Conservation (phyloP, 768 basidiomycete species). For the Scleroderma citrinum region DNA sequence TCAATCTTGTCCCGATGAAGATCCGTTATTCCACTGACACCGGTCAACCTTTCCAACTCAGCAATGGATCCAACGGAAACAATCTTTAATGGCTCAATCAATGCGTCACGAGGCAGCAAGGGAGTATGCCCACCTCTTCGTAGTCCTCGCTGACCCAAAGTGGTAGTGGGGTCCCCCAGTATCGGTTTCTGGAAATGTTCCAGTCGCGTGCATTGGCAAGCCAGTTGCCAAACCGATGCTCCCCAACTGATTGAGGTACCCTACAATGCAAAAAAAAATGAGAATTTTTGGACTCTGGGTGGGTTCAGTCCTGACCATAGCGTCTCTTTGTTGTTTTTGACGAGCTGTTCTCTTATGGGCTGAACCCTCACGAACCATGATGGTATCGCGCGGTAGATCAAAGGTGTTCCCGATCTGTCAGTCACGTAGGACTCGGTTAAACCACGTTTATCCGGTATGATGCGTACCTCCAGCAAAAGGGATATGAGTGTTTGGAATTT, state of each 20-base stretch:
- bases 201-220: conserved; percentile 97
- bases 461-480: conserved; percentile 90
- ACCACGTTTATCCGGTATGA: not conserved
- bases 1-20: conserved; percentile 94
- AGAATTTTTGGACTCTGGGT: conserved; percentile 2
- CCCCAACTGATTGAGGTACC: conserved; percentile 90
- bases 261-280: conserved; percentile 32
- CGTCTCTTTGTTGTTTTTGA: conserved; percentile 85
- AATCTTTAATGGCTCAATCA: conserved; percentile 39
- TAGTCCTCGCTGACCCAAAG: conserved; percentile 93
- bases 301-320: conserved; percentile 54
- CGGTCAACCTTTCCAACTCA: conserved; percentile 82
- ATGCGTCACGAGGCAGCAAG: not conserved
- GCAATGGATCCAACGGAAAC: conserved; percentile 84
- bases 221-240: conserved; percentile 95
- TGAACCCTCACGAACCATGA: conserved; percentile 94
- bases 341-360: conserved; percentile 78
- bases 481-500: conserved; percentile 86
- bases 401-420: conserved; percentile 82
- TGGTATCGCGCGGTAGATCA: conserved; percentile 94
- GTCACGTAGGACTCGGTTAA: not conserved
- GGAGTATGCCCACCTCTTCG: conserved; percentile 53
- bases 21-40: conserved; percentile 78
- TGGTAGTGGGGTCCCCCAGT: conserved; percentile 98
- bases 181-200: conserved; percentile 98